A percentile compares a stretch with the other conserved stretches of the same genome.
phyloP scores from a whole-genome alignment of 1,284 basidiomycete species.

The Apiotrichum gamsii region DNA sequence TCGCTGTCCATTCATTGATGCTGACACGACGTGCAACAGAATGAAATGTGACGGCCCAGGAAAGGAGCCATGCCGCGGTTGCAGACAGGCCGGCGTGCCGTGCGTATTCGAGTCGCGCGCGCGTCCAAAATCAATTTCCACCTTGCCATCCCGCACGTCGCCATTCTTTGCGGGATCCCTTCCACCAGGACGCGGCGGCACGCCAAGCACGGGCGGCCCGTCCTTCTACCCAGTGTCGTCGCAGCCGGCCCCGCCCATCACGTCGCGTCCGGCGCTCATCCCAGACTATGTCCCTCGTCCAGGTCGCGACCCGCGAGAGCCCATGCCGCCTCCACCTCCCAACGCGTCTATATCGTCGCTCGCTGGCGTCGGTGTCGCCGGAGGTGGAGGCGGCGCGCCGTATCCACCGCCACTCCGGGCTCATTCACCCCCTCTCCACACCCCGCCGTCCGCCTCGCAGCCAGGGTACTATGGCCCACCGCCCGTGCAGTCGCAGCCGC shows the following conservation, averaged over 20 bases:
- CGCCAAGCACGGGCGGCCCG: conserved; percentile 16
- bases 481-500: conserved; percentile 4
- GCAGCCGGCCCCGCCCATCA: conserved; percentile 35
- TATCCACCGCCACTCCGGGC: conserved; percentile 14
- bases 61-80: conserved; percentile 41
- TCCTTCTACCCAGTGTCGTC: conserved; percentile 32
- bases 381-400: conserved; percentile 6
- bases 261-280: conserved; percentile 23
- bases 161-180: conserved; percentile 26
- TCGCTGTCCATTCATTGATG: too few relatives aligned
- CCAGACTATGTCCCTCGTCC: conserved; percentile 28
- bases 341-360: conserved; percentile 19
- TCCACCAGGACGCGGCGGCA: conserved; percentile 23
- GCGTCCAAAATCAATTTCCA: conserved; percentile 39
- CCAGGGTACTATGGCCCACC: conserved; percentile 8
- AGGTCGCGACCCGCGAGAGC: conserved; percentile 22
- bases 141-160: conserved; percentile 31
- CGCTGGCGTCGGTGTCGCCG: conserved; percentile 11
- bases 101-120: conserved; percentile 42
- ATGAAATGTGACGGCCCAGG: conserved; percentile 47
- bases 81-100: conserved; percentile 36
- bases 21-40: conserved; percentile 20
- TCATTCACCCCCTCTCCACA: conserved; percentile 11
- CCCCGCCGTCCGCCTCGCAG: conserved; percentile 1
- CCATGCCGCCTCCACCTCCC: conserved; percentile 37